These are phyloP conservation scores for Gossypium longicalyx DNA, from an alignment of 345 rosid genomes.

Conservation along the genomic window DNA sequence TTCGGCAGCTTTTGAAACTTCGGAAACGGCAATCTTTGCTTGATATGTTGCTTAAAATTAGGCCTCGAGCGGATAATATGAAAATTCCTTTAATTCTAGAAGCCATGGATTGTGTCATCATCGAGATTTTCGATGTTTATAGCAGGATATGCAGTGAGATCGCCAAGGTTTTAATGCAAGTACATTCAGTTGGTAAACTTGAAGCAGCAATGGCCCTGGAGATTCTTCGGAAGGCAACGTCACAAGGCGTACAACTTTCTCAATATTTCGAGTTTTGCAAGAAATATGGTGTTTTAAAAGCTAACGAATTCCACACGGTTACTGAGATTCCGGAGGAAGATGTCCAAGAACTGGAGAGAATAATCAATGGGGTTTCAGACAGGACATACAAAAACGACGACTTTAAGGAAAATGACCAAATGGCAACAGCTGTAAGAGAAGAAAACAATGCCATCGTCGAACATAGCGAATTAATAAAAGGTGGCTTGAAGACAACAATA, in stretches of 20 bases:
- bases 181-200: slow-evolving; percentile 30
- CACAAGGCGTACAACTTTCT: slow-evolving; percentile 42
- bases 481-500: slow-evolving; percentile 34
- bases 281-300: slow-evolving; percentile 47
- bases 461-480: neutral
- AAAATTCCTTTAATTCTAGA: slow-evolving; percentile 42
- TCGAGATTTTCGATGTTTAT: slow-evolving; percentile 56
- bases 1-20: slow-evolving; percentile 38
- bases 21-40: slow-evolving; percentile 51
- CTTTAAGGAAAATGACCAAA: slow-evolving; percentile 8
- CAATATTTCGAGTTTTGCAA: slow-evolving; percentile 48
- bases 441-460: neutral
- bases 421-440: slow-evolving; percentile 21
- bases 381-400: neutral
- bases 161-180: slow-evolving; percentile 37
- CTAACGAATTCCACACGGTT: slow-evolving; percentile 42
- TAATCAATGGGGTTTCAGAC: slow-evolving; percentile 30
- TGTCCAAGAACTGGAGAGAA: slow-evolving; percentile 40
- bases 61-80: slow-evolving; percentile 49
- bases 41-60: slow-evolving; percentile 55
- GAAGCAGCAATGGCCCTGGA: slow-evolving; percentile 51
- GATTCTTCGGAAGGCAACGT: slow-evolving; percentile 45
- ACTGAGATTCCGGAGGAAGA: slow-evolving; percentile 42
- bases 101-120: slow-evolving; percentile 68
- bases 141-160: slow-evolving; percentile 54